These are phyloP conservation scores for Corymbia maculata DNA, from an alignment of 345 rosid genomes.

Conservation along the genomic window DNA sequence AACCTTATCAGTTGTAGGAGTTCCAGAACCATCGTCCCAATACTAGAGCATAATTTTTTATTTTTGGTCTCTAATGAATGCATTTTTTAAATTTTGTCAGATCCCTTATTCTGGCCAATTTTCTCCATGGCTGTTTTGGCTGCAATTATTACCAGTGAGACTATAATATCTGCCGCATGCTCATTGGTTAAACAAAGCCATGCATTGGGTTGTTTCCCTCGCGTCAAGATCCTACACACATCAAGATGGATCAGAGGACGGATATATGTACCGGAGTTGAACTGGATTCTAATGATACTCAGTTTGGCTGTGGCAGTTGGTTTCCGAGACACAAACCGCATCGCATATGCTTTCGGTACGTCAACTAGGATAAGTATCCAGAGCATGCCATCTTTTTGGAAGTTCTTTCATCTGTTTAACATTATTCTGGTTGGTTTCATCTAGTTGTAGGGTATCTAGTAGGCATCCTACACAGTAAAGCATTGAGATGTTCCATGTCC, in stretches of 20 bases:
- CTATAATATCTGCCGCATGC: slow-evolving; percentile 70
- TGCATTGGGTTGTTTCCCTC: slow-evolving; percentile 90
- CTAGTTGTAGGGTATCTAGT: neutral
- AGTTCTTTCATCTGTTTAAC: neutral
- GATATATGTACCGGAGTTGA: slow-evolving; percentile 90
- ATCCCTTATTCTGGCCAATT: slow-evolving; percentile 69
- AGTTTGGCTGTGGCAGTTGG: slow-evolving; percentile 57
- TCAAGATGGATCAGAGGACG: slow-evolving; percentile 76
- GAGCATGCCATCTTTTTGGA: neutral
- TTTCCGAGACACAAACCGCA: slow-evolving; percentile 42
- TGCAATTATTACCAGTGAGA: slow-evolving; percentile 80
- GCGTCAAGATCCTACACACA: slow-evolving; percentile 82
- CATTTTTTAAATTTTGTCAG: slow-evolving; percentile 25
- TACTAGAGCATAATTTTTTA: neutral
- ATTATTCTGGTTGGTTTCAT: neutral
- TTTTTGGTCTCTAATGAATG: neutral
- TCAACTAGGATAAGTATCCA: neutral
- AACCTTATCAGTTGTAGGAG: neutral
- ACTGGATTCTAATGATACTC: slow-evolving; percentile 91
- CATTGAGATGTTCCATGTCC: neutral
- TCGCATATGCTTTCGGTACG: slow-evolving; percentile 88
- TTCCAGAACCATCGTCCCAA: neutral
- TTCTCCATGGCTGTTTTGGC: slow-evolving; percentile 66
- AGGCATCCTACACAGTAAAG: neutral
- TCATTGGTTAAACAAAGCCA: slow-evolving; percentile 76